phyloP scores from a whole-genome alignment of 768 basidiomycete species.

The Clathrus columnatus region DNA sequence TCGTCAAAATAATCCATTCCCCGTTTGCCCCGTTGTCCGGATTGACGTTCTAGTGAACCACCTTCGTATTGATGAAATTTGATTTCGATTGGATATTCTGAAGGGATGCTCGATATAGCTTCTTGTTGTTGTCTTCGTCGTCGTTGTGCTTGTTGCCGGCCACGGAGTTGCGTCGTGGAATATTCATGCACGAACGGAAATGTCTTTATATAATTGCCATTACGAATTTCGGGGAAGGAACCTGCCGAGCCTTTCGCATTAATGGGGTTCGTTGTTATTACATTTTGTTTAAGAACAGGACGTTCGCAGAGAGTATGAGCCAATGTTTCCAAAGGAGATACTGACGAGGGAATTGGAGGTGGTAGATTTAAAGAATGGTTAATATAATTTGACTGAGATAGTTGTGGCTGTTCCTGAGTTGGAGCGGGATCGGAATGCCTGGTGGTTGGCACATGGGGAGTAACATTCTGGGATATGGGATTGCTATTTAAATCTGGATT shows the following conservation, averaged over 20 bases:
- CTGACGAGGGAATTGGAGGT: too few species aligned
- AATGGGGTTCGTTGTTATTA: not conserved
- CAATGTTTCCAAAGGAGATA: too few species aligned
- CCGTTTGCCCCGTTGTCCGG: not conserved
- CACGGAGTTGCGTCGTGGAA: not conserved
- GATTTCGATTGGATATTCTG: slow-evolving; percentile 3
- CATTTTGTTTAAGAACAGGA: not conserved
- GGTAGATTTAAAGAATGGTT: too few species aligned
- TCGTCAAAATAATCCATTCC: not conserved
- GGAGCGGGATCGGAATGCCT: not conserved
- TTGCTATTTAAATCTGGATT: not conserved
- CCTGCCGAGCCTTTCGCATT: not conserved
- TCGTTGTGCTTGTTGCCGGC: too few species aligned
- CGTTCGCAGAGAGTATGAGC: too few species aligned
- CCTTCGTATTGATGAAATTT: slow-evolving; percentile 6
- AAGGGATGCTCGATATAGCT: not conserved
- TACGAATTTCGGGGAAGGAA: not conserved
- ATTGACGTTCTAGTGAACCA: not conserved
- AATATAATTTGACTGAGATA: too few species aligned
- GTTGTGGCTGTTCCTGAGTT: too few species aligned
- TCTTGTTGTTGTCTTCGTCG: not conserved
- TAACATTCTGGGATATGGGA: not conserved
- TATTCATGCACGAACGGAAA: slow-evolving; percentile 8
- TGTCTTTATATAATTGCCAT: not conserved
- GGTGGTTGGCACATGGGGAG: not conserved